phyloP scores from a whole-genome alignment of 306 rosid species.

The Acacia crassicarpa region DNA sequence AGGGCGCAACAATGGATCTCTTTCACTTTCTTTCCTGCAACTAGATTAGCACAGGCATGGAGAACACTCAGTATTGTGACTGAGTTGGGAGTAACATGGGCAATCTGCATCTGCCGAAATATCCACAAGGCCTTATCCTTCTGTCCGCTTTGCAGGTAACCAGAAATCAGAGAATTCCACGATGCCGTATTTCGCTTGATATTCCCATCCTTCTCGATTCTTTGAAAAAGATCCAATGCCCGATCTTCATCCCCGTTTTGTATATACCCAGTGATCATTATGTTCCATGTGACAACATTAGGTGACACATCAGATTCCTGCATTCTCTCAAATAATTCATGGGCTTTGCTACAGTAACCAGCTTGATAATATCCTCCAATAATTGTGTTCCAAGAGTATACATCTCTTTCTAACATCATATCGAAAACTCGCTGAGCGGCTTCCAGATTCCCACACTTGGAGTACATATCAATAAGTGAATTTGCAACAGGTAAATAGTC shows the following conservation, averaged over 20 bases:
- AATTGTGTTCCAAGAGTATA: conserved; percentile 90
- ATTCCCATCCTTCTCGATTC: conserved; percentile 78
- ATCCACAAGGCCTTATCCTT: conserved; percentile 71
- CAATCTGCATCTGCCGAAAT: conserved; percentile 81
- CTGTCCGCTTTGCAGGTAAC: conserved; percentile 70
- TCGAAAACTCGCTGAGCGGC: conserved; percentile 69
- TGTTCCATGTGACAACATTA: conserved; percentile 80
- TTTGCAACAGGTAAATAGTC: conserved; percentile 58
- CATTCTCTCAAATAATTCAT: conserved; percentile 77
- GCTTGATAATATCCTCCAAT: conserved; percentile 90
- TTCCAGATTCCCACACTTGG: conserved; percentile 80
- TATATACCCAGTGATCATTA: conserved; percentile 85
- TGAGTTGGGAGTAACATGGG: conserved; percentile 53
- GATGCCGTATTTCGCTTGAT: conserved; percentile 73
- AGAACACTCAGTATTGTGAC: conserved; percentile 79
- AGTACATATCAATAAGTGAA: conserved; percentile 80
- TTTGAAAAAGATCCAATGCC: conserved; percentile 77
- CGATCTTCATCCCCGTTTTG: conserved; percentile 77
- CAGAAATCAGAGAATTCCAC: conserved; percentile 87
- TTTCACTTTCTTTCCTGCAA: conserved; percentile 63
- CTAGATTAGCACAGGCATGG: conserved; percentile 72
- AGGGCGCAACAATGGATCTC: conserved; percentile 82
- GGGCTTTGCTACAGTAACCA: conserved; percentile 87
- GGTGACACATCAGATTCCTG: conserved; percentile 75
- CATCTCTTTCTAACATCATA: conserved; percentile 64